These are phyloP conservation scores for Curvularia hawaiiensis DNA, from an alignment of 2,329 filamentous ascomycete species.

Conservation along the genomic window DNA sequence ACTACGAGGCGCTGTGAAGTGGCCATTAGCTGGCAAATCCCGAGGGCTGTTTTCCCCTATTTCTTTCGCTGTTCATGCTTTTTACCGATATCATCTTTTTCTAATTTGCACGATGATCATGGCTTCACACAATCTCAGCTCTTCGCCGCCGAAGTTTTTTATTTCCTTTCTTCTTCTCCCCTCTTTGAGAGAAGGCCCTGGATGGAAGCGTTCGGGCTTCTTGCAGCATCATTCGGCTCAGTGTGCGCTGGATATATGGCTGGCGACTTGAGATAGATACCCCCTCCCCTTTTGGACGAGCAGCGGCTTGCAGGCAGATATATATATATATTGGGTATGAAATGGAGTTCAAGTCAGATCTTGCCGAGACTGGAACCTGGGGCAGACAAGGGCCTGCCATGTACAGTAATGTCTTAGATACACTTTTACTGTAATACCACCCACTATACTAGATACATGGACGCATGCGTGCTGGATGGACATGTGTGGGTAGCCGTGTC, in stretches of 20 bases:
- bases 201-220: conserved; percentile 11
- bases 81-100: conserved; percentile 19
- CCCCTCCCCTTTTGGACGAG: conserved; percentile 21
- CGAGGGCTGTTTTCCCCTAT: conserved; percentile 15
- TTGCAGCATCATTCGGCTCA: conserved; percentile 11
- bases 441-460: background rate
- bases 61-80: conserved; percentile 38
- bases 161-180: background rate
- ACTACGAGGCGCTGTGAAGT: conserved; percentile 36
- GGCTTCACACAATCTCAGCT: conserved; percentile 19
- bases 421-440: background rate
- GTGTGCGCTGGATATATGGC: conserved; percentile 11
- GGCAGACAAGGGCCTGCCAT: background rate
- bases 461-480: background rate
- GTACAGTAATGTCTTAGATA: conserved; percentile 8
- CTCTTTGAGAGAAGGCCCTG: conserved; percentile 10
- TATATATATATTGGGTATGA: conserved; percentile 13
- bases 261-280: conserved; percentile 31
- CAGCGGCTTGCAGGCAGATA: conserved; percentile 21
- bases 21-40: conserved; percentile 9
- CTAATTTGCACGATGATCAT: conserved; percentile 31
- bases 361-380: conserved; percentile 6
- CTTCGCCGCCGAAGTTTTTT: conserved; percentile 8
- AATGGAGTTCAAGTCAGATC: conserved; percentile 15
- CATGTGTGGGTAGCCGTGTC: background rate